Conservation (phyloP, 176 grass and related monocot species). For the Cymbopogon citratus region DNA sequence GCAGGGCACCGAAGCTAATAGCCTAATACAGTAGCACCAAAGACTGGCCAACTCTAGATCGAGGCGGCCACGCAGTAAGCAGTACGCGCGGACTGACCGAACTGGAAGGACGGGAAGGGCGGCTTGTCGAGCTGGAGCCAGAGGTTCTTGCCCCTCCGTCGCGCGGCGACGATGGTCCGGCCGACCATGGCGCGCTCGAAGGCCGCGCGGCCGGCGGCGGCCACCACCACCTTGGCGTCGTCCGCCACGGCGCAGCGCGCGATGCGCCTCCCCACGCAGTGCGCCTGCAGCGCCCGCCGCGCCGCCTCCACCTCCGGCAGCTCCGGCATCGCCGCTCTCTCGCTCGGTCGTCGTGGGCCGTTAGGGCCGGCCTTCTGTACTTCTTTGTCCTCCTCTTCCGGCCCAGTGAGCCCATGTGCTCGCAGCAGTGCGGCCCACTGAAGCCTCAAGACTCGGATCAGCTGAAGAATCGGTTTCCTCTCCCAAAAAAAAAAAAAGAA, state of each 20-base stretch:
- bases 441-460: too few species aligned
- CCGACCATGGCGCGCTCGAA: constrained; percentile 65
- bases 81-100: constrained; percentile 43
- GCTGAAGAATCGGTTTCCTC: too few species aligned
- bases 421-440: not conserved
- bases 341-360: not conserved
- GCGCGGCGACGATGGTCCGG: constrained; percentile 55
- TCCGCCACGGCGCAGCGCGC: constrained; percentile 52
- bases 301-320: constrained; percentile 90
- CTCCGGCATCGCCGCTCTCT: constrained; percentile 54
- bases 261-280: constrained; percentile 75
- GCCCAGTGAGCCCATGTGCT: not conserved
- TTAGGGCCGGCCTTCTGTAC: not conserved
- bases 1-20: not conserved
- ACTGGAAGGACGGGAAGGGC: constrained; percentile 91
- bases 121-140: constrained; percentile 83
- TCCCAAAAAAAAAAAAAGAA: too few species aligned
- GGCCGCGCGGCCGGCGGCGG: constrained; percentile 25
- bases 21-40: too few species aligned
- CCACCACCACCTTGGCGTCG: constrained; percentile 62
- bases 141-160: constrained; percentile 78
- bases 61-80: not conserved
- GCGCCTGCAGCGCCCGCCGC: constrained; percentile 67
- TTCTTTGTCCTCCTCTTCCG: not conserved
- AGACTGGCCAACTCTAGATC: not conserved